Conservation (phyloP, 2,329 filamentous ascomycete species). For the Apiospora arundinis region DNA sequence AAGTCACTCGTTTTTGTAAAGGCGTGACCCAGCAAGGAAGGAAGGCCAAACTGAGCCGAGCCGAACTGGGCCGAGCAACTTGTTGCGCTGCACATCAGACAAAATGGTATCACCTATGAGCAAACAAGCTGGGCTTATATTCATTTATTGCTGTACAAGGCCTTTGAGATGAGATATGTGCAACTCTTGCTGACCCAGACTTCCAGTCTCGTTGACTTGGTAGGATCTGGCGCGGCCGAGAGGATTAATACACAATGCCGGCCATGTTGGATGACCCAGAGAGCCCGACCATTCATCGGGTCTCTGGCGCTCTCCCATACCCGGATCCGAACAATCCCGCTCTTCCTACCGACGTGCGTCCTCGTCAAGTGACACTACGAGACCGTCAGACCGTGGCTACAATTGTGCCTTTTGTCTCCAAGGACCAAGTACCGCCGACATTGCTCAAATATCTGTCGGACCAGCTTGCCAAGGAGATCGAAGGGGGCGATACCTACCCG, state of each 20-base stretch:
- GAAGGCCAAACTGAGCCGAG: neutral
- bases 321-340: constrained; percentile 66
- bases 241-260: constrained; percentile 61
- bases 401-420: constrained; percentile 81
- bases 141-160: neutral
- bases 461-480: constrained; percentile 88
- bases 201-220: constrained; percentile 18
- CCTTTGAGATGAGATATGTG: neutral
- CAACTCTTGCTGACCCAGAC: constrained; percentile 12
- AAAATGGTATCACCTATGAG: neutral
- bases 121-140: neutral
- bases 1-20: neutral
- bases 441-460: constrained; percentile 80
- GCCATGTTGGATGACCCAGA: constrained; percentile 81
- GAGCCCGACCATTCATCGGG: constrained; percentile 72
- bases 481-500: constrained; percentile 90
- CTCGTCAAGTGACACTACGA: constrained; percentile 80
- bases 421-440: constrained; percentile 75
- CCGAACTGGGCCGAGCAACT: neutral
- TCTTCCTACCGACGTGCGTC: constrained; percentile 71
- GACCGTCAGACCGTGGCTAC: constrained; percentile 86
- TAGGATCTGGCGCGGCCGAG: constrained; percentile 12
- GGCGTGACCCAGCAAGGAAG: neutral
- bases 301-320: constrained; percentile 70
- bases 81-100: neutral